Evolutionary conservation across 1,139 yeast species (phyloP).

Genomic region (Taphrina pruni): DNA sequence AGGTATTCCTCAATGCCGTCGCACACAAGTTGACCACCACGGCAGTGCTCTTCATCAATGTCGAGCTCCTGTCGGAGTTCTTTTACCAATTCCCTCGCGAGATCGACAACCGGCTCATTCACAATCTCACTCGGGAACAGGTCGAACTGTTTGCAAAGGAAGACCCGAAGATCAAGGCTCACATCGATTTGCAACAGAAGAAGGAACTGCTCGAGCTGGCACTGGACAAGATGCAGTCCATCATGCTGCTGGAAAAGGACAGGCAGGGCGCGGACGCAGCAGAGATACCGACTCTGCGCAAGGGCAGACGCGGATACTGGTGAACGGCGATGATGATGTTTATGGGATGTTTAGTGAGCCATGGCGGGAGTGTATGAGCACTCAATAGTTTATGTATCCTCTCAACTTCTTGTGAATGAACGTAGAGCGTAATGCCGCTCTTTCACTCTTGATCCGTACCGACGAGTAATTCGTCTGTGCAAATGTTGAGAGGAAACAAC

Average conservation of each 20-base stretch:
- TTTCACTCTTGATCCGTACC: too few relatives aligned
- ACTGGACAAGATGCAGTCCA: conserved; percentile 81
- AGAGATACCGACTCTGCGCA: neutral
- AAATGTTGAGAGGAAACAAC: too few relatives aligned
- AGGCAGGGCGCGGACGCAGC: conserved; percentile 18
- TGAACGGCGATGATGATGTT: neutral
- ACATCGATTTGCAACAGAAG: conserved; percentile 90
- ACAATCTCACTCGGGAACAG: conserved; percentile 70
- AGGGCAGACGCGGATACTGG: conserved; percentile 15
- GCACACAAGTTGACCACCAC: conserved; percentile 90
- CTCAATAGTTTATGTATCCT: neutral
- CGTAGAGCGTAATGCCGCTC: too few relatives aligned
- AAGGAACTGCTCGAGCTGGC: conserved; percentile 88
- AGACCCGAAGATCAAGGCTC: conserved; percentile 87
- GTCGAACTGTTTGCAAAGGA: conserved; percentile 90
- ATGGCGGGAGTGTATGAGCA: conserved; percentile 15
- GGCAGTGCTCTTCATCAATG: conserved; percentile 89
- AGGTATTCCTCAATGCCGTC: conserved; percentile 88
- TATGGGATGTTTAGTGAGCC: neutral
- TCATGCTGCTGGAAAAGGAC: conserved; percentile 66
- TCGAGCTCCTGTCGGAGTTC: conserved; percentile 90
- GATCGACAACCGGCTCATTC: conserved; percentile 75
- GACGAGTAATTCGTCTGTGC: too few relatives aligned
- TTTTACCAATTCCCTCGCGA: conserved; percentile 93
- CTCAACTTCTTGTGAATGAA: too few relatives aligned